A percentile compares a stretch with the other conserved stretches of the same genome.
phyloP scores from a whole-genome alignment of 345 rosid species.

The Pistacia atlantica region DNA sequence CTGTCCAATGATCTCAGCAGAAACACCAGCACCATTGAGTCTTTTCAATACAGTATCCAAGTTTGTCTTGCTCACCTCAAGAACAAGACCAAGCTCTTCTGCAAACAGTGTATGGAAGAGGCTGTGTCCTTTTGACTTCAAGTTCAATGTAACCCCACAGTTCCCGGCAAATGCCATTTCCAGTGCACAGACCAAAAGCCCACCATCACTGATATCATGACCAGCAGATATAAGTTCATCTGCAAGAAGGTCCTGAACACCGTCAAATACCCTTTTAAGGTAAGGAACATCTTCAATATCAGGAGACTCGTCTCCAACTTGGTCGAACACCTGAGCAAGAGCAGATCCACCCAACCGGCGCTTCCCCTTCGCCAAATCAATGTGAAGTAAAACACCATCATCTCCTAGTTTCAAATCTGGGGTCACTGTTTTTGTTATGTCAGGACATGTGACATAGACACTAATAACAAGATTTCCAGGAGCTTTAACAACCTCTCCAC shows the following conservation, averaged over 20 bases:
- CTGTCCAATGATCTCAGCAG: conserved; percentile 69
- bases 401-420: conserved; percentile 83
- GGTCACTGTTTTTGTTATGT: conserved; percentile 87
- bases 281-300: conserved; percentile 81
- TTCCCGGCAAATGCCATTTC: conserved; percentile 99
- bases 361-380: conserved; percentile 88
- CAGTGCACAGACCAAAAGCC: conserved; percentile 65
- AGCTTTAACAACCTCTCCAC: conserved; percentile 84
- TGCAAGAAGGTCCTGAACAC: conserved; percentile 66
- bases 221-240: conserved; percentile 78
- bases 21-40: conserved; percentile 45
- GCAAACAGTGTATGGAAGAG: conserved; percentile 80
- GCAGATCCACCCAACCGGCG: conserved; percentile 91
- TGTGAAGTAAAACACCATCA: conserved; percentile 71
- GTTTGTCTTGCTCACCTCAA: conserved; percentile 71
- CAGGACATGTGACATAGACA: conserved; percentile 80
- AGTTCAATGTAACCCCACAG: conserved; percentile 58
- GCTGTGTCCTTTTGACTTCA: conserved; percentile 59
- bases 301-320: conserved; percentile 85
- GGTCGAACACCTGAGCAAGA: conserved; percentile 81
- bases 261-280: conserved; percentile 68
- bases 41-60: conserved; percentile 58
- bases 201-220: conserved; percentile 96
- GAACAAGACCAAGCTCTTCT: conserved; percentile 84
- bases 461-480: conserved; percentile 96